These are phyloP conservation scores for Vanilla planifolia DNA, from an alignment of 106 monocot species.

Conservation along the genomic window DNA sequence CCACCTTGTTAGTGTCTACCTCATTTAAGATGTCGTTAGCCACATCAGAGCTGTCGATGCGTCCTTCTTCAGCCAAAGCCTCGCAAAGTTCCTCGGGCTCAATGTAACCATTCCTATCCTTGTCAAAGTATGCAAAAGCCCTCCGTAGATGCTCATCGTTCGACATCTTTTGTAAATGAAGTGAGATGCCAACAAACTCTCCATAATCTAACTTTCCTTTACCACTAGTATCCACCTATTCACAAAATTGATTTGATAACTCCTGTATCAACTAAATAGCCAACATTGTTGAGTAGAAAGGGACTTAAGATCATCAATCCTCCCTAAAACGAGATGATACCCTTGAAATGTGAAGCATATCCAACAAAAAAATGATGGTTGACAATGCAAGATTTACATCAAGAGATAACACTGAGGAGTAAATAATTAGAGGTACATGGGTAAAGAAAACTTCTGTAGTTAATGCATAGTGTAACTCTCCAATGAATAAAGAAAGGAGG, in stretches of 20 bases:
- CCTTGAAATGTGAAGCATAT: no score
- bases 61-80: conserved; percentile 79
- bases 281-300: no score
- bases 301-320: no score
- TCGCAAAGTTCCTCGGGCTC: conserved; percentile 79
- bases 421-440: no score
- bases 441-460: no score
- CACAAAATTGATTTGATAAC: not conserved
- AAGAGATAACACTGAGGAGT: no score
- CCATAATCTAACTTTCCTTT: conserved; percentile 85
- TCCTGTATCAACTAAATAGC: no score
- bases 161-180: conserved; percentile 88
- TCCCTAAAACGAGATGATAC: no score
- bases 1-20: conserved; percentile 97
- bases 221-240: conserved; percentile 73
- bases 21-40: conserved; percentile 88
- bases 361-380: no score
- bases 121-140: conserved; percentile 90
- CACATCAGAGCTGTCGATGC: conserved; percentile 46
- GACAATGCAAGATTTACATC: no score
- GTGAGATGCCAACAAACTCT: conserved; percentile 82
- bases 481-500: no score
- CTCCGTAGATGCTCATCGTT: conserved; percentile 83
- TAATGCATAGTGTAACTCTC: no score
- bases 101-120: conserved; percentile 81